Evolutionary conservation across 805 yeast species (phyloP), one percentile per base, ranked within the genome.

Genomic region (Monosporozyma servazzii): DNA sequence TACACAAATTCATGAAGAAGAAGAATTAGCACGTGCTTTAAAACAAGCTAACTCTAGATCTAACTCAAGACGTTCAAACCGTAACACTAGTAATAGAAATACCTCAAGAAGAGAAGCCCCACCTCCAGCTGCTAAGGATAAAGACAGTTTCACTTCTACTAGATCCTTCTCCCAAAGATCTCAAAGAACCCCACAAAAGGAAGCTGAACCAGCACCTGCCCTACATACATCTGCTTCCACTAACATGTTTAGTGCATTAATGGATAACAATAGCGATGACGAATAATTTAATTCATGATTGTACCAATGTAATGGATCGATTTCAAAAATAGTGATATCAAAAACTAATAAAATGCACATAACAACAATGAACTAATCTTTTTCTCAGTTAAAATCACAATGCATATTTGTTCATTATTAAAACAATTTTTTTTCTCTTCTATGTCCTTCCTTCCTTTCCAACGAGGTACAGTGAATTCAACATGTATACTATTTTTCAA

Each of bases 1-100:
- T 61, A 76, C 81, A 50, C 89, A 90, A 70, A 88, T 93, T 62
- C 97, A 91, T 67, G 82, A 80, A 55, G 97, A 88, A 63, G 96
- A 89, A 59, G 76, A 78, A 64, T 72, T 77, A 68, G 79, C 85
- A 57, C 73, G 75, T 49, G 74, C 70, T 20, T 15, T 17, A 4
- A 70, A 66, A 20, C 74, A 73, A 31, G 75, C 65, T 49, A 73
- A 71, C 53, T 74, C 81, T 39, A 77, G 84, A 71, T 71, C 78
- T 8, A 74, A 74, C 33, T 50, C 53, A 17, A 50, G 53, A 50
- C 45, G 48, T 47, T 33, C 42, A 5, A 45, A 25, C 33, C 37
- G 46, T 11, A 20, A 39, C 18, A 54, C 50, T 49, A 62, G 61
- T 21, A 54, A 56, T 36, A 58, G 64, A 48, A 56, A 51, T 45